Conservation (phyloP, 2,329 filamentous ascomycete genomes). For the Aspergillus sp. region DNA sequence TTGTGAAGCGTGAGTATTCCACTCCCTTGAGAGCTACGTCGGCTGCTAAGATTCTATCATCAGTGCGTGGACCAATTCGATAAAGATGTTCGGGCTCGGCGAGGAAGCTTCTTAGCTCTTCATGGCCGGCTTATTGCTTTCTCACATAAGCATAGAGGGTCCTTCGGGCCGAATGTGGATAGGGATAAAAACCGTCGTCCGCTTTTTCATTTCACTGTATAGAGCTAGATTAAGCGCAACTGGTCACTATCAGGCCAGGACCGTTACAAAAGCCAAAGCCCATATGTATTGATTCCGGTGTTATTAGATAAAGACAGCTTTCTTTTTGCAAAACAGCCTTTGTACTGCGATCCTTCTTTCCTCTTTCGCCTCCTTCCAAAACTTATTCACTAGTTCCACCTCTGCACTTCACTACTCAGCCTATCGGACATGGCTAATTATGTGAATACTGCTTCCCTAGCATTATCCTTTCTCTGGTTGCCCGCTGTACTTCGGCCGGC, state of each 20-base stretch:
- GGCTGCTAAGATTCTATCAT: conserved; percentile 21
- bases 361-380: not conserved
- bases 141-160: not conserved
- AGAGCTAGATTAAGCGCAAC: not conserved
- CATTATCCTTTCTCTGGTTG: not conserved
- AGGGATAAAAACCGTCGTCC: not conserved
- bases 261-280: not conserved
- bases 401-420: not conserved
- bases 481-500: not conserved
- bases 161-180: not conserved
- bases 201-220: not conserved
- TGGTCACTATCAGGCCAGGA: not conserved
- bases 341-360: not conserved
- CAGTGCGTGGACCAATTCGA: conserved; percentile 76
- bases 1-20: conserved; percentile 65
- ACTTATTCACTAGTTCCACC: not conserved
- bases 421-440: not conserved
- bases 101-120: conserved; percentile 31
- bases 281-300: not conserved
- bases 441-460: not conserved
- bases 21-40: not conserved
- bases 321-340: not conserved
- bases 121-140: not conserved
- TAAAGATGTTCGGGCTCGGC: conserved; percentile 73
- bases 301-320: not conserved